Evolutionary conservation across 768 basidiomycete genomes (phyloP).

Genomic region (Melanogaster broomeanus): DNA sequence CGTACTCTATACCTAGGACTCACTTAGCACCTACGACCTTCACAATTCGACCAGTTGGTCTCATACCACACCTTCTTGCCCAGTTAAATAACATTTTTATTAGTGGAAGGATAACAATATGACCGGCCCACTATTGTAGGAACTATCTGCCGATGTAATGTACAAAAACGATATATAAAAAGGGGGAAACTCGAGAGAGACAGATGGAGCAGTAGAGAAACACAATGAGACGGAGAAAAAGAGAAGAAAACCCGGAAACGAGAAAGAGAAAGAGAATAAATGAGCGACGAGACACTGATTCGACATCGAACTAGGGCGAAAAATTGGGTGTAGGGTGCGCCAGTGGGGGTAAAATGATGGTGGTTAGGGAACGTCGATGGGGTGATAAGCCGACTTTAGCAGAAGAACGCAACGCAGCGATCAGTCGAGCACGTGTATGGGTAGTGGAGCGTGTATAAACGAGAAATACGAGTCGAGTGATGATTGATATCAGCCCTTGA

Average conservation of each 20-base stretch:
- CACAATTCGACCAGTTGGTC: background rate
- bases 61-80: background rate
- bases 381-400: background rate
- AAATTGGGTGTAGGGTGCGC: too few species aligned
- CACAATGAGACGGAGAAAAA: slow-evolving; percentile 12
- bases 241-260: background rate
- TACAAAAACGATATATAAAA: slow-evolving; percentile 32
- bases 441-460: slow-evolving; percentile 2
- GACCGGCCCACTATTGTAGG: slow-evolving; percentile 56
- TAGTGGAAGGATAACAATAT: slow-evolving; percentile 64
- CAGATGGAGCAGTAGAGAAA: slow-evolving; percentile 25
- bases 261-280: background rate
- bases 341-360: background rate
- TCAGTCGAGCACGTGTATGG: slow-evolving; percentile 21
- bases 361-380: background rate
- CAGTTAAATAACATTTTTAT: slow-evolving; percentile 45
- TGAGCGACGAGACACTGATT: background rate
- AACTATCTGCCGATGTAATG: slow-evolving; percentile 47
- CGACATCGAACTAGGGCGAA: background rate
- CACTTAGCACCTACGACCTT: too few species aligned
- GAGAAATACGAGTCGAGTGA: slow-evolving; percentile 3
- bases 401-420: slow-evolving; percentile 11
- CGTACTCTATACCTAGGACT: background rate
- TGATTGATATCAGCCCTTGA: slow-evolving; percentile 8
- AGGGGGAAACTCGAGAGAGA: slow-evolving; percentile 16